Percentiles rank a stretch among this genome's conserved stretches.
These are phyloP conservation scores for Aquilaria agallochum DNA, from an alignment of 441 rosid genomes.

Conservation along the genomic window DNA sequence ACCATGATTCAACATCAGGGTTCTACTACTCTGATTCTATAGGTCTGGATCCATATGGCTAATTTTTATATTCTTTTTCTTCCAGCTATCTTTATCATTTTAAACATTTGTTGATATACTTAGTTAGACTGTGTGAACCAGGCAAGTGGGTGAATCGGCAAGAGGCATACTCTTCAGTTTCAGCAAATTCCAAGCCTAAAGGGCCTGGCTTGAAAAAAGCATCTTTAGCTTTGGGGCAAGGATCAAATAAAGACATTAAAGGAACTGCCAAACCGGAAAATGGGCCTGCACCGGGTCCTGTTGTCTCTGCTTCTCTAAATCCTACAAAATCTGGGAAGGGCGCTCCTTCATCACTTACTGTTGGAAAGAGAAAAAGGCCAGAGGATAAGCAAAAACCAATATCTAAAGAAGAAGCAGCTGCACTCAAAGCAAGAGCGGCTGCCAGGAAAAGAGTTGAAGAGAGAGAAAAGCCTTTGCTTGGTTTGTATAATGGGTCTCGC, in stretches of 20 bases:
- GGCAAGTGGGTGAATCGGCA: conserved; percentile 88
- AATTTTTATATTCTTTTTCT: conserved; percentile 1
- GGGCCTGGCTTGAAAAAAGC: conserved; percentile 37
- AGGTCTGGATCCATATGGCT: conserved; percentile 36
- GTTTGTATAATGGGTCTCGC: conserved; percentile 60
- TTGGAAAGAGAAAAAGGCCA: conserved; percentile 76
- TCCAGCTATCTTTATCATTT: conserved; percentile 4
- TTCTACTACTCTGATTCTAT: conserved; percentile 81
- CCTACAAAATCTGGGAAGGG: conserved; percentile 68
- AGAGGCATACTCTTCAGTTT: conserved; percentile 65
- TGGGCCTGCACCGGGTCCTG: conserved; percentile 51
- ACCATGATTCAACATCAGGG: conserved; percentile 78
- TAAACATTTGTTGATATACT: conserved; percentile 13
- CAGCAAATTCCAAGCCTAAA: conserved; percentile 36
- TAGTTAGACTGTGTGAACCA: conserved; percentile 38
- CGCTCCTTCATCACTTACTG: conserved; percentile 51
- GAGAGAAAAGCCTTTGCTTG: conserved; percentile 84
- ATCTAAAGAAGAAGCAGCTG: conserved; percentile 73
- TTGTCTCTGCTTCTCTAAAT: conserved; percentile 58
- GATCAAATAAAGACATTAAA: conserved; percentile 27
- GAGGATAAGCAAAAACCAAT: conserved; percentile 62
- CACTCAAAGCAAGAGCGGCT: conserved; percentile 90
- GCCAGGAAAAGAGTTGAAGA: conserved; percentile 88
- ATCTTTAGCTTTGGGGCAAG: conserved; percentile 23
- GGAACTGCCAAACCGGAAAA: conserved; percentile 24